Evolutionary conservation across 2,329 filamentous ascomycete genomes (phyloP).

Genomic region (Dactylonectria estremocensis): DNA sequence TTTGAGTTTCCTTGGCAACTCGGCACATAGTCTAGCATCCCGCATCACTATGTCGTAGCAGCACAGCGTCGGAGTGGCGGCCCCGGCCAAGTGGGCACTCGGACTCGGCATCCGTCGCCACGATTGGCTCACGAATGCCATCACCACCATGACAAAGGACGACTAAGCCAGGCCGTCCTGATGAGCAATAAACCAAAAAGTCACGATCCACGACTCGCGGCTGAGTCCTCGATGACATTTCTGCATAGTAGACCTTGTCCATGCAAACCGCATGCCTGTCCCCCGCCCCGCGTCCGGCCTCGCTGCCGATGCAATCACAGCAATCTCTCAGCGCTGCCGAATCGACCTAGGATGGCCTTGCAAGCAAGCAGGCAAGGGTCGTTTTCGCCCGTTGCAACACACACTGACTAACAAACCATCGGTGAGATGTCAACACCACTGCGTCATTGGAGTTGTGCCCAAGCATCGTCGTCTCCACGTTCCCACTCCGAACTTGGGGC

Average conservation of each 20-base stretch:
- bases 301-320: constrained; percentile 11
- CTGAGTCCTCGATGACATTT: neutral
- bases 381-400: neutral
- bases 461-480: constrained; percentile 9
- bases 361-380: constrained; percentile 18
- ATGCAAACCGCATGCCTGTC: constrained; percentile 17
- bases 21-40: neutral
- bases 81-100: constrained; percentile 20
- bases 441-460: constrained; percentile 8
- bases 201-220: neutral
- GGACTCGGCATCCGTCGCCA: neutral
- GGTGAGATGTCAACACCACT: constrained; percentile 7
- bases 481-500: constrained; percentile 14
- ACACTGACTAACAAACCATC: constrained; percentile 22
- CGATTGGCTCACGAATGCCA: constrained; percentile 15
- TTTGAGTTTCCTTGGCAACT: constrained; percentile 20
- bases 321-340: constrained; percentile 5
- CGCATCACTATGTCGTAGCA: too few relatives aligned
- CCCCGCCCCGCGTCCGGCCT: constrained; percentile 18
- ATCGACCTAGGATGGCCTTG: neutral
- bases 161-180: constrained; percentile 23
- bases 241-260: neutral
- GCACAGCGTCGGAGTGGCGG: constrained; percentile 15
- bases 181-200: neutral
- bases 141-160: constrained; percentile 29